Conservation (phyloP, 2,329 filamentous ascomycete genomes). For the Coniella vitis region DNA sequence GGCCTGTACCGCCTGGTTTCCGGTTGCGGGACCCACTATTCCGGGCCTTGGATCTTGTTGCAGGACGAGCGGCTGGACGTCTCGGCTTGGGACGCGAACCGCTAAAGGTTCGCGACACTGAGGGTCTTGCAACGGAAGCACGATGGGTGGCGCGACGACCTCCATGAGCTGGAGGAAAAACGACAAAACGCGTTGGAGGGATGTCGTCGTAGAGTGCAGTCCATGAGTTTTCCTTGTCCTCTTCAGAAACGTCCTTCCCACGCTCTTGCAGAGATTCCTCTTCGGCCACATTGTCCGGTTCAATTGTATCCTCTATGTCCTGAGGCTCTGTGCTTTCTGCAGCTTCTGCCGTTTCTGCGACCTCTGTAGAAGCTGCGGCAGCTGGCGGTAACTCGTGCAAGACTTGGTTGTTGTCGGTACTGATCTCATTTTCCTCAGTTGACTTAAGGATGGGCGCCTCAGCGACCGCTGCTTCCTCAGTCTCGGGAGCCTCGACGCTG, state of each 20-base stretch:
- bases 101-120: conserved; percentile 28
- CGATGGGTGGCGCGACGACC: conserved; percentile 40
- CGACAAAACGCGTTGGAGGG: conserved; percentile 65
- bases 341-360: not conserved
- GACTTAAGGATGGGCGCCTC: conserved; percentile 28
- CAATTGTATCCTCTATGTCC: conserved; percentile 19
- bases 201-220: conserved; percentile 47
- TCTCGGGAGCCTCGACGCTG: conserved; percentile 24
- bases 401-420: not conserved
- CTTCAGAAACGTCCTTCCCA: conserved; percentile 19
- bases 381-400: conserved; percentile 10
- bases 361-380: not conserved
- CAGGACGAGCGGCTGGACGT: conserved; percentile 24
- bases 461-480: conserved; percentile 18
- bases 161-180: conserved; percentile 61
- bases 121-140: conserved; percentile 33
- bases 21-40: conserved; percentile 38
- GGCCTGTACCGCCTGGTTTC: conserved; percentile 55
- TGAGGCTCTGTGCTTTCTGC: conserved; percentile 3
- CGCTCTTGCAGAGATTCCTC: conserved; percentile 15
- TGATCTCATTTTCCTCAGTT: conserved; percentile 31
- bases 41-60: conserved; percentile 27
- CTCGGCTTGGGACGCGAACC: conserved; percentile 31
- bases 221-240: conserved; percentile 32
- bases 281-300: conserved; percentile 19